phyloP scores from a whole-genome alignment of 257 asterid species.

The Knoxia roxburghii region DNA sequence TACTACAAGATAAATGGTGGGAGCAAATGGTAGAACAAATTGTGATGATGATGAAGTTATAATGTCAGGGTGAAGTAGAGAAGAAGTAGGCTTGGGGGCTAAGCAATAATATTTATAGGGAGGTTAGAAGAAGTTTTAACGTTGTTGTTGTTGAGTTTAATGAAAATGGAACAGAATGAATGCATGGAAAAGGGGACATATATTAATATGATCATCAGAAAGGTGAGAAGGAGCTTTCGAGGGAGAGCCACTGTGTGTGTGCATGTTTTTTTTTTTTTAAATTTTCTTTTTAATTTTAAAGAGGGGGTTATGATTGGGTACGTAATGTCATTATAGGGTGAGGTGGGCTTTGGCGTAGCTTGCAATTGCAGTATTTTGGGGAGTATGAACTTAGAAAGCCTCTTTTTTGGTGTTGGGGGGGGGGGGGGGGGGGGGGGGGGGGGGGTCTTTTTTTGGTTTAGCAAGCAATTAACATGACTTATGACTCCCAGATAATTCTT shows the following conservation, averaged over 20 bases:
- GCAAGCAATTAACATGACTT: neutral
- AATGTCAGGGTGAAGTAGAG: neutral
- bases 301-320: conserved; percentile 27
- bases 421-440: no score
- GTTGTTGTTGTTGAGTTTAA: conserved; percentile 24
- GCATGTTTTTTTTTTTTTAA: no score
- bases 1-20: neutral
- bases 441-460: neutral
- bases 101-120: conserved; percentile 40
- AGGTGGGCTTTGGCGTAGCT: conserved; percentile 46
- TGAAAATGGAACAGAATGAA: conserved; percentile 2
- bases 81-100: conserved; percentile 24
- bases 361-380: conserved; percentile 37
- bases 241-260: neutral
- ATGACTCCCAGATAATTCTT: no score
- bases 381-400: neutral
- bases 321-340: neutral
- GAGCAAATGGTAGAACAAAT: neutral
- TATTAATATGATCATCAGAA: neutral
- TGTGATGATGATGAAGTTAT: neutral
- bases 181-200: neutral
- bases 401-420: neutral
- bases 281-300: no score
- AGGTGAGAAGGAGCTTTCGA: conserved; percentile 52
- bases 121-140: conserved; percentile 16